Percentiles rank a stretch among this genome's conserved stretches.
Evolutionary conservation across 2,329 filamentous ascomycete genomes (phyloP).

Genomic region (Exophiala bonariae): DNA sequence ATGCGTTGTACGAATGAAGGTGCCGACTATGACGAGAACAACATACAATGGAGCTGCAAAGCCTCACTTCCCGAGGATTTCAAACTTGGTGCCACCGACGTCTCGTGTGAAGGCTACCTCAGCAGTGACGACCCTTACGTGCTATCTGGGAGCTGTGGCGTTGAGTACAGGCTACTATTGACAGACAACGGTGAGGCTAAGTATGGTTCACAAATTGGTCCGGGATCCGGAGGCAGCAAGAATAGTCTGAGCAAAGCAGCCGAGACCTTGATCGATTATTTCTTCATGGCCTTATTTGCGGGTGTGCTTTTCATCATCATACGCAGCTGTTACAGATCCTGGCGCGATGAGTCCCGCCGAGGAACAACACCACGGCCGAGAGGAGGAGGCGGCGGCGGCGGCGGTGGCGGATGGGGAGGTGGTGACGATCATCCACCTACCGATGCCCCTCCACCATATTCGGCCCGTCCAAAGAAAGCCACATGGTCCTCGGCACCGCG

Average conservation of each 20-base stretch:
- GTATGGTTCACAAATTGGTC: constrained; percentile 55
- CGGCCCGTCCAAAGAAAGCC: constrained; percentile 40
- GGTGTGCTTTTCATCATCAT: constrained; percentile 32
- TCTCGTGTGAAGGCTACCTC: constrained; percentile 87
- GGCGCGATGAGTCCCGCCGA: constrained; percentile 29
- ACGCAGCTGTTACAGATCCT: constrained; percentile 26
- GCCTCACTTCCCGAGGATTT: constrained; percentile 62
- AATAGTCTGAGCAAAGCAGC: neutral
- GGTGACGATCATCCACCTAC: constrained; percentile 42
- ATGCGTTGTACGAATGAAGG: constrained; percentile 92
- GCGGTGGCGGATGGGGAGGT: constrained; percentile 31
- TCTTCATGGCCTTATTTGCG: constrained; percentile 37
- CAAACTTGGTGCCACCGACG: constrained; percentile 81
- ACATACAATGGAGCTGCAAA: constrained; percentile 91
- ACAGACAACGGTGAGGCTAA: constrained; percentile 73
- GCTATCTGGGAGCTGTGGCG: constrained; percentile 88
- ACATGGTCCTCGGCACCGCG: constrained; percentile 27
- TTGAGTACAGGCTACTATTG: constrained; percentile 79
- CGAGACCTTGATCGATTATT: constrained; percentile 27
- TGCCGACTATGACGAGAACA: constrained; percentile 72
- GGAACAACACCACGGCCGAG: constrained; percentile 8
- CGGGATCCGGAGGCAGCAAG: constrained; percentile 28
- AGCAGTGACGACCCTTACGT: constrained; percentile 76
- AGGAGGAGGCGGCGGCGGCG: constrained; percentile 22
- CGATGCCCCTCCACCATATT: constrained; percentile 38